Base-by-base conservation (phyloP, 495 filamentous ascomycete species). In the Hyphodiscus hymeniophilus region DNA sequence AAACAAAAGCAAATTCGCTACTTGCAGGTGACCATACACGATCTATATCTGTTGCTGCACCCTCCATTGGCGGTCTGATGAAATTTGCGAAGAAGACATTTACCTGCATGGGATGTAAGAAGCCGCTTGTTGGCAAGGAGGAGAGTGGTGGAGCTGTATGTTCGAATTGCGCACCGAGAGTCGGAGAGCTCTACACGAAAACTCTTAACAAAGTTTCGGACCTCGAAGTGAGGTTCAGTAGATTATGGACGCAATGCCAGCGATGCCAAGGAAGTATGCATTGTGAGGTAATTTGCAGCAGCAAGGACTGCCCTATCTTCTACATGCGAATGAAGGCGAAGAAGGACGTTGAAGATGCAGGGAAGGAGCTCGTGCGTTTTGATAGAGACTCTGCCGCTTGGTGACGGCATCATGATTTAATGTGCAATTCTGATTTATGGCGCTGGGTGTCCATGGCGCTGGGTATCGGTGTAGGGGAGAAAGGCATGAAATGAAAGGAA, bases 271-370 rank as follows among this genome's bases (percentile, higher is more conserved):
- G 91, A 12, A 94, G 88, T 63, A 80, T 99, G 74, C 92, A 99
- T 67, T 88, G 84, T 60, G 91, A 99, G 67, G 92, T 99, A 18
- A 97, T 99, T 54, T 99, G 92, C 72, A 87, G 82, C 33, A 89
- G 84, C 54, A 85, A 85, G 60, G 92, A 99, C 67, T 99, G 92
- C 60, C 92, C 92, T 3, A 99, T 99, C 54, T 99, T 96, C 68
- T 99, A 99, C 62, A 99, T 97, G 92, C 83, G 92, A 3, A 99
- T 99, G 92, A 99, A 99, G 71, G 90, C 89, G 21, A 95, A 95
- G 79, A 99, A 97, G 71, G 92, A 99, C 63, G 80, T 97, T 35
- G 89, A 96, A 64, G 92, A 99, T 70, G 80, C 78, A 3, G 89
- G 89, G 50, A 95, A 87, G 72, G 94, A 99, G 61, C 56, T 97